These are phyloP conservation scores for Irpex lacteus DNA, from an alignment of 1,284 basidiomycete species.

Conservation along the genomic window DNA sequence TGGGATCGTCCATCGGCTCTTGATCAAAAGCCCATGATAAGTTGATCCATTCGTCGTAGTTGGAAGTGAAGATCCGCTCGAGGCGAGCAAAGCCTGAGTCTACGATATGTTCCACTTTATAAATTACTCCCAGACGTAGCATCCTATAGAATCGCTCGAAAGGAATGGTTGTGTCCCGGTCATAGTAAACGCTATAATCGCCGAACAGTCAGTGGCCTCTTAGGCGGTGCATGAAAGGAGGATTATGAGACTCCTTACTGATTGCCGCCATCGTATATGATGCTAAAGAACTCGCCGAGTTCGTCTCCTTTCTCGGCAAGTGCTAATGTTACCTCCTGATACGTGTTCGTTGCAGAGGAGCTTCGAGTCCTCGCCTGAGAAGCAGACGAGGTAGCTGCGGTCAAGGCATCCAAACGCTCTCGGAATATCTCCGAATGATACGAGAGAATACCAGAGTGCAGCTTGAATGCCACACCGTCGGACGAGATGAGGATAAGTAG, in stretches of 20 bases:
- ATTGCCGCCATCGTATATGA: conserved; percentile 3
- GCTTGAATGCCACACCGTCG: not conserved
- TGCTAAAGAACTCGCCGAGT: conserved; percentile 3
- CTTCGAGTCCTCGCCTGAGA: not conserved
- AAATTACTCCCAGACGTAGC: not conserved
- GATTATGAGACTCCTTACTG: not conserved
- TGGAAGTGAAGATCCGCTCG: not conserved
- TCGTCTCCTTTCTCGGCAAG: conserved; percentile 2
- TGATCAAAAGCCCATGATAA: not conserved
- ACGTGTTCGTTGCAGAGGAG: not conserved
- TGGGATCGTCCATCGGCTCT: not conserved
- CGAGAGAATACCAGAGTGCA: conserved; percentile 4
- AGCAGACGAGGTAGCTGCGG: not conserved
- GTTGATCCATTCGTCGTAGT: not conserved
- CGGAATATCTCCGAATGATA: conserved; percentile 1
- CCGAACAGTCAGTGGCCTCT: no score
- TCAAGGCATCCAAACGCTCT: not conserved
- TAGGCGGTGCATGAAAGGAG: no score
- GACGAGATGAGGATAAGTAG: conserved; percentile 6
- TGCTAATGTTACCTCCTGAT: not conserved
- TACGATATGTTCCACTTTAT: not conserved
- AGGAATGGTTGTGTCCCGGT: not conserved
- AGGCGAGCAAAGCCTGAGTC: not conserved
- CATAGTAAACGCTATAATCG: not conserved
- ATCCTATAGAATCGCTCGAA: not conserved